phyloP scores from a whole-genome alignment of 164 flowering plant genomes.

The Berberis vulgaris region DNA sequence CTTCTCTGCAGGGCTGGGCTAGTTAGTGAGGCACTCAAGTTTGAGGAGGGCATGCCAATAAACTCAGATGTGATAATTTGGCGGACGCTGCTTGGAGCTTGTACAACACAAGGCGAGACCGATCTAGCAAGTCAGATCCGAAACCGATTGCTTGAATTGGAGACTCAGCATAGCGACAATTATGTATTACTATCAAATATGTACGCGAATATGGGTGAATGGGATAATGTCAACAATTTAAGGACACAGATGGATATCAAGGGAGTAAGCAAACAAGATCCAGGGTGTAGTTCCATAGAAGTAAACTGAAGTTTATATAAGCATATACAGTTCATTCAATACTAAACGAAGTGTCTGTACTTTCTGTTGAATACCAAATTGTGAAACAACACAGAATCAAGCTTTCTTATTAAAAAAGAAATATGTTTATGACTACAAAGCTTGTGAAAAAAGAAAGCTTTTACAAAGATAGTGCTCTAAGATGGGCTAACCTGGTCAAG shows the following conservation, averaged over 20 bases:
- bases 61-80: conserved; percentile 23
- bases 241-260: conserved; percentile 19
- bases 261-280: conserved; percentile 14
- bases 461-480: no score
- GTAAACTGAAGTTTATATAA: conserved; percentile 1
- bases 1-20: conserved; percentile 29
- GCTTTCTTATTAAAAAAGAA: no score
- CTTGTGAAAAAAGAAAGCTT: no score
- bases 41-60: conserved; percentile 23
- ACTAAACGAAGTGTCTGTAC: no score
- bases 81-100: conserved; percentile 27
- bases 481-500: not conserved
- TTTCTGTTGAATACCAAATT: no score
- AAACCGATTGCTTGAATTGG: conserved; percentile 12
- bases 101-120: conserved; percentile 16
- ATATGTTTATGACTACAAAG: no score
- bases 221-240: conserved; percentile 21
- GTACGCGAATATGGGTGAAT: conserved; percentile 20
- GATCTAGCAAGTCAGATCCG: conserved; percentile 14
- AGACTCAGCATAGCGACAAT: conserved; percentile 19
- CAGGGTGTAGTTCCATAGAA: conserved; percentile 15
- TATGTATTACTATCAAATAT: conserved; percentile 23
- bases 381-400: no score
- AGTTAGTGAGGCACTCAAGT: conserved; percentile 25
- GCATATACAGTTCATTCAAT: not conserved